phyloP scores from a whole-genome alignment of 139 green algal species.

The Klebsormidium nitens region DNA sequence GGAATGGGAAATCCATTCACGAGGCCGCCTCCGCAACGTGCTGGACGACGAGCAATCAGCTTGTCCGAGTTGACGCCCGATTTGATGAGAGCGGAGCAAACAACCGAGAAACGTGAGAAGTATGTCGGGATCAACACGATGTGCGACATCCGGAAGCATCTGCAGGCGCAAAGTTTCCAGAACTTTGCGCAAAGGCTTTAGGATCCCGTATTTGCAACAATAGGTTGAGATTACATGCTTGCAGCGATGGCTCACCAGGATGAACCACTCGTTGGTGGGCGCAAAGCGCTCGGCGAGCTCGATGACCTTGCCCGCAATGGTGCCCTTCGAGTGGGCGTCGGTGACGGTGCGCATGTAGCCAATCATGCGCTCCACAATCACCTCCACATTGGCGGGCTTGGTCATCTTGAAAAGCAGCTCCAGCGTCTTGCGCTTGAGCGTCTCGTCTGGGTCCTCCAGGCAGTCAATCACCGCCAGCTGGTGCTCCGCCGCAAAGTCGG shows the following conservation, averaged over 20 bases:
- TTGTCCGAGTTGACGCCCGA: no score
- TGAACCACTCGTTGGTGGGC: slow-evolving; percentile 83
- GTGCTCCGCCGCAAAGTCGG: slow-evolving; percentile 67
- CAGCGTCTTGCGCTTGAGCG: slow-evolving; percentile 90
- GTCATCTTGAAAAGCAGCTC: slow-evolving; percentile 96
- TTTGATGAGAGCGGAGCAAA: no score
- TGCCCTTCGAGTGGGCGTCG: slow-evolving; percentile 35
- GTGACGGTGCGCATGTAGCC: slow-evolving; percentile 60
- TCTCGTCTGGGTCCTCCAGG: slow-evolving; percentile 90
- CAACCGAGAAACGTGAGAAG: no score
- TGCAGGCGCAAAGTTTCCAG: no score
- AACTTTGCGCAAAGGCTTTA: no score
- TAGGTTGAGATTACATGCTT: no score
- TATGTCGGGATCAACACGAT: no score
- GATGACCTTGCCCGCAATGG: slow-evolving; percentile 54
- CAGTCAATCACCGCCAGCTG: slow-evolving; percentile 96
- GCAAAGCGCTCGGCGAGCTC: slow-evolving; percentile 87
- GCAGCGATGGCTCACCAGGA: slow-evolving; percentile 49
- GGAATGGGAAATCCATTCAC: no score
- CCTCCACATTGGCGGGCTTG: slow-evolving; percentile 84
- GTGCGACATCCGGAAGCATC: no score
- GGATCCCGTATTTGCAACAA: no score
- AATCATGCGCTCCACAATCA: slow-evolving; percentile 90
- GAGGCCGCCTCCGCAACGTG: no score
- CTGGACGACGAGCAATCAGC: no score